These are phyloP conservation scores for Penicillium dipodomyicola DNA, from an alignment of 495 filamentous ascomycete species.

Conservation along the genomic window DNA sequence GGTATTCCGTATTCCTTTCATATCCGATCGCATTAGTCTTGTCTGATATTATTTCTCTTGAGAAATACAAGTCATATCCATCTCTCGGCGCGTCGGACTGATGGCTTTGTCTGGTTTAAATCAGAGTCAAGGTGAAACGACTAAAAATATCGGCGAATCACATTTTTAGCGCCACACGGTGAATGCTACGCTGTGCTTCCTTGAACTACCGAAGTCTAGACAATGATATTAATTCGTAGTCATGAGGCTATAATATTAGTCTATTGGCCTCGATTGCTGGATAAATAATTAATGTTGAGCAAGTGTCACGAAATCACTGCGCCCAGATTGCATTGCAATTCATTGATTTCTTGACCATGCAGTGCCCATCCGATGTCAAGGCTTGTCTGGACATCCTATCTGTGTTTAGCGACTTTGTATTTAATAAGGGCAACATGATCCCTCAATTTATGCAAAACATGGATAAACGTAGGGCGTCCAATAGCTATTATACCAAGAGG, in stretches of 20 bases:
- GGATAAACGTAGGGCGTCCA: background rate
- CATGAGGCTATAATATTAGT: background rate
- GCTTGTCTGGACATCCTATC: background rate
- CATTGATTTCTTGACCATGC: background rate
- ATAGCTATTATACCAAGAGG: background rate
- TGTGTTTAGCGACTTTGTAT: background rate
- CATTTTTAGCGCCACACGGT: background rate
- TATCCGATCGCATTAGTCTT: background rate
- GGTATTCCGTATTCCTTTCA: background rate
- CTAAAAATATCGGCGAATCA: conserved; percentile 7
- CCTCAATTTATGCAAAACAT: background rate
- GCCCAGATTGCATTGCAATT: background rate
- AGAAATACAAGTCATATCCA: background rate
- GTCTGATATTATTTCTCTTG: background rate
- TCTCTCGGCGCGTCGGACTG: background rate
- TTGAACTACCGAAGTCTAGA: background rate
- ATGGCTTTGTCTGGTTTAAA: conserved; percentile 3
- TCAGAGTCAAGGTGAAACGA: conserved; percentile 3
- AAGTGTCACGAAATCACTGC: background rate
- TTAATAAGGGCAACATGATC: background rate
- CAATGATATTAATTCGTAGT: background rate
- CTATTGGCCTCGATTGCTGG: background rate
- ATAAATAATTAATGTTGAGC: background rate
- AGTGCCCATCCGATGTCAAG: background rate
- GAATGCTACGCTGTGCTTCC: background rate